Conservation (phyloP, 148 eudicot genomes). For the Dianthus caryophyllus region DNA sequence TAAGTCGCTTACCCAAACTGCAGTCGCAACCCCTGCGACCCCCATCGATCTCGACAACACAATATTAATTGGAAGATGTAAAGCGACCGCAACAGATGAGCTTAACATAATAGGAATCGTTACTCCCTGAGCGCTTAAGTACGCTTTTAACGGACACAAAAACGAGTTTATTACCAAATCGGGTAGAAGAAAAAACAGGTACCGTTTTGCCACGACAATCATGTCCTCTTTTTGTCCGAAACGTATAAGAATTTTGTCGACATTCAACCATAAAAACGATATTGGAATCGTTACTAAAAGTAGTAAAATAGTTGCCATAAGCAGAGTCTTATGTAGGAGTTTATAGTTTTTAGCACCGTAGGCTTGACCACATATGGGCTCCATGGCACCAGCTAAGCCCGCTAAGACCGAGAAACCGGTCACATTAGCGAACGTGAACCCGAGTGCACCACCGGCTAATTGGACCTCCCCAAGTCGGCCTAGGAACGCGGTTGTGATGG, state of each 20-base stretch:
- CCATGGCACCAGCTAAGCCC: slow-evolving; percentile 81
- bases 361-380: slow-evolving; percentile 93
- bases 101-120: slow-evolving; percentile 64
- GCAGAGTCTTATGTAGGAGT: slow-evolving; percentile 74
- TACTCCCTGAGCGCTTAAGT: slow-evolving; percentile 66
- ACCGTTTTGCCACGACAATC: slow-evolving; percentile 40
- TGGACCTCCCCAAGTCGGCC: slow-evolving; percentile 73
- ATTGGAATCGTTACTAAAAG: slow-evolving; percentile 48
- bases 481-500: slow-evolving; percentile 68
- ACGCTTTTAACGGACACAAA: slow-evolving; percentile 64
- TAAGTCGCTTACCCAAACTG: slow-evolving; percentile 63
- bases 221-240: slow-evolving; percentile 72
- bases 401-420: slow-evolving; percentile 72
- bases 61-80: slow-evolving; percentile 63
- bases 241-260: slow-evolving; percentile 45
- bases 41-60: slow-evolving; percentile 49
- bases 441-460: slow-evolving; percentile 70
- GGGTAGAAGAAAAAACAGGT: slow-evolving; percentile 59
- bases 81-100: slow-evolving; percentile 44
- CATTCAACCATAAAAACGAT: slow-evolving; percentile 67
- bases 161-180: slow-evolving; percentile 58
- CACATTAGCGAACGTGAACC: slow-evolving; percentile 76
- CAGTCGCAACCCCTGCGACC: slow-evolving; percentile 66
- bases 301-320: slow-evolving; percentile 53
- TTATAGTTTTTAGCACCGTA: slow-evolving; percentile 71